These are phyloP conservation scores for Phlebiopsis gigantea DNA, from an alignment of 768 basidiomycete genomes.

Conservation along the genomic window DNA sequence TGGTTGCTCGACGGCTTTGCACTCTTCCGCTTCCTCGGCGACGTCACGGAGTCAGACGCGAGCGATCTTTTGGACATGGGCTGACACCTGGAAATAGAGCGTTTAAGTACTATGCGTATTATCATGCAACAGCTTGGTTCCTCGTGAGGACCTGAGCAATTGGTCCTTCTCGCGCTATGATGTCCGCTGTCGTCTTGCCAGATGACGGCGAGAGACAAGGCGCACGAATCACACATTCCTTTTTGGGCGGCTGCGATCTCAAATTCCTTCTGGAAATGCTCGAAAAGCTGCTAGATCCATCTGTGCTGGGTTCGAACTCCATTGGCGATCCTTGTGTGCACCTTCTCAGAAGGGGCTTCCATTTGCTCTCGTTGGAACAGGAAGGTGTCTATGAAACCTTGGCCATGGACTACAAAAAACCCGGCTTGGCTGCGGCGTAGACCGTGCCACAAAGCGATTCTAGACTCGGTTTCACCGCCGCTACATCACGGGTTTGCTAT, in stretches of 20 bases:
- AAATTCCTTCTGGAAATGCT: slow-evolving; percentile 10
- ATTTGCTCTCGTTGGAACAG: slow-evolving; percentile 4
- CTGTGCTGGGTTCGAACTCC: background rate
- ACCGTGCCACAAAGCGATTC: background rate
- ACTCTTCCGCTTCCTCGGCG: slow-evolving; percentile 12
- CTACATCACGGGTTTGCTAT: background rate
- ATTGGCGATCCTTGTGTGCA: background rate
- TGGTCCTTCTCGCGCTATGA: background rate
- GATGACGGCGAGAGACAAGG: slow-evolving; percentile 2
- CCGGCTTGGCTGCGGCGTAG: background rate
- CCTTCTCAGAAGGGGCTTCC: slow-evolving; percentile 6
- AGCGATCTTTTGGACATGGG: slow-evolving; percentile 14
- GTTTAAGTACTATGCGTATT: background rate
- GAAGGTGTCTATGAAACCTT: slow-evolving; percentile 4
- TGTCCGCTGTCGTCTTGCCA: background rate
- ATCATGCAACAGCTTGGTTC: background rate
- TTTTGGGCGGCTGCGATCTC: background rate
- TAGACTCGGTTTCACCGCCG: background rate
- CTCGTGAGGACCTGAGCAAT: background rate
- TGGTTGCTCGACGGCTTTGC: slow-evolving; percentile 11
- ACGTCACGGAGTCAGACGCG: slow-evolving; percentile 7
- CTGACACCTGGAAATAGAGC: background rate
- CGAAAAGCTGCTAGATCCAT: background rate
- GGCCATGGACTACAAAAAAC: background rate
- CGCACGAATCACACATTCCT: slow-evolving; percentile 4